Percentiles rank a stretch among this genome's conserved stretches.
phyloP scores from a whole-genome alignment of 1,284 basidiomycete species.

The Takashimella koratensis region DNA sequence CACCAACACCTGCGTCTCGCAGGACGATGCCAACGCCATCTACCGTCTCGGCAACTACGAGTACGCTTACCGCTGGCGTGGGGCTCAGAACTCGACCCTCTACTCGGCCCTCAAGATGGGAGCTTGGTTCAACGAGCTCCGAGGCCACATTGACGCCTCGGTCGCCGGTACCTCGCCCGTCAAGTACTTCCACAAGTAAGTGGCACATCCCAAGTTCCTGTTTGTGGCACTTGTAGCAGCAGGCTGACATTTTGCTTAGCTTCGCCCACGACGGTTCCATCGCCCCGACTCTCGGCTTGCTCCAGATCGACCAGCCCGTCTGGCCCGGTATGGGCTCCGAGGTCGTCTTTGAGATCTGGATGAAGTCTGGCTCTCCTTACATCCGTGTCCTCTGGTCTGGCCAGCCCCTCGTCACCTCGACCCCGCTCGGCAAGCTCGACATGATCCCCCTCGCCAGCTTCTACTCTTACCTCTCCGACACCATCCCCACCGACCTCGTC shows the following conservation, averaged over 20 bases:
- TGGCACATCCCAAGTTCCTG: no score
- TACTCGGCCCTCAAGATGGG: conserved; percentile 34
- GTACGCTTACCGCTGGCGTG: conserved; percentile 35
- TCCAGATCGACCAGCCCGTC: conserved; percentile 33
- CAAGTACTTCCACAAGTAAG: conserved; percentile 40
- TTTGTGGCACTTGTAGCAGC: no score
- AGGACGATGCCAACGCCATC: conserved; percentile 31
- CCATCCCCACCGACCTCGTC: conserved; percentile 22
- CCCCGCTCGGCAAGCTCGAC: conserved; percentile 32
- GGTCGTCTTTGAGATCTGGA: conserved; percentile 40
- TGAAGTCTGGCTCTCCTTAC: conserved; percentile 2
- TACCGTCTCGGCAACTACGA: conserved; percentile 41
- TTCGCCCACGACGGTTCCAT: conserved; percentile 42
- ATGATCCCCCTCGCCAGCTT: conserved; percentile 26
- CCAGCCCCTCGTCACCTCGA: conserved; percentile 29
- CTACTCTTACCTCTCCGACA: conserved; percentile 22
- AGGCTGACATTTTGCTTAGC: conserved; percentile 8
- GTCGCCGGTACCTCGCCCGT: conserved; percentile 14
- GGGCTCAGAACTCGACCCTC: conserved; percentile 19
- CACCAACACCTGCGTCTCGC: conserved; percentile 24
- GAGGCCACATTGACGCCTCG: conserved; percentile 22
- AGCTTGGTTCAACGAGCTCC: conserved; percentile 32
- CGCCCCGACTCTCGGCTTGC: conserved; percentile 32
- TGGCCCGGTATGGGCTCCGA: conserved; percentile 46
- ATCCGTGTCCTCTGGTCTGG: conserved; percentile 32